A percentile compares a stretch with the other conserved stretches of the same genome.
These are phyloP conservation scores for Trichoderma aggressivum DNA, from an alignment of 2,329 filamentous ascomycete species.

Conservation along the genomic window DNA sequence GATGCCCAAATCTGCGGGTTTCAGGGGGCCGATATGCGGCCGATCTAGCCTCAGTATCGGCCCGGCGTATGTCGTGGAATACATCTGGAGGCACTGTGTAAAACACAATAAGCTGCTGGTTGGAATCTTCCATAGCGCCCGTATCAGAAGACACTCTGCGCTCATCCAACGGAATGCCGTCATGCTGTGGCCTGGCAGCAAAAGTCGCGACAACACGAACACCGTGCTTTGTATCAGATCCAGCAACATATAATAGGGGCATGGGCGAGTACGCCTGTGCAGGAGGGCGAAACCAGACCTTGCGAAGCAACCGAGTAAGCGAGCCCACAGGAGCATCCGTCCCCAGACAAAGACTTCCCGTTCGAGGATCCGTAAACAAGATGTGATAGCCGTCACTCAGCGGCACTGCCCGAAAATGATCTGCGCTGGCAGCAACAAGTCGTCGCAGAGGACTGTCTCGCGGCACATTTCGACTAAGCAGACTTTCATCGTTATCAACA, in stretches of 20 bases:
- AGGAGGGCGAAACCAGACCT: constrained; percentile 50
- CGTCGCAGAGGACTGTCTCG: constrained; percentile 22
- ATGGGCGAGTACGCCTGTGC: constrained; percentile 28
- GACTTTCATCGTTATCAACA: constrained; percentile 13
- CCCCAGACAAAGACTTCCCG: constrained; percentile 56
- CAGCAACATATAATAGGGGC: constrained; percentile 54
- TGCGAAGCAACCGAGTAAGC: constrained; percentile 51
- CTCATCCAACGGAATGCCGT: background rate
- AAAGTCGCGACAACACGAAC: constrained; percentile 58
- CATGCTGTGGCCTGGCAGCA: constrained; percentile 30
- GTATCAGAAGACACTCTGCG: background rate
- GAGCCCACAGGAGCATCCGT: constrained; percentile 56
- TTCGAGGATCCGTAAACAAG: constrained; percentile 60
- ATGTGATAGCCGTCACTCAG: constrained; percentile 64
- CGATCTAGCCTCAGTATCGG: constrained; percentile 15
- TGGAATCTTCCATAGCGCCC: background rate
- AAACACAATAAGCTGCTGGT: constrained; percentile 48
- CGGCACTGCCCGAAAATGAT: constrained; percentile 62
- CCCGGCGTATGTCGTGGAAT: constrained; percentile 38
- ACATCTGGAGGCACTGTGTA: constrained; percentile 60
- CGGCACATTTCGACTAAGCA: constrained; percentile 20
- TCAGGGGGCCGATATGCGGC: constrained; percentile 2
- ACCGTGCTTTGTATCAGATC: constrained; percentile 54
- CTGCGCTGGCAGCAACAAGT: constrained; percentile 44
- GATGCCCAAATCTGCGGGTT: constrained; percentile 4